Percentiles rank a stretch among this genome's conserved stretches.
Conservation (phyloP, 2,329 filamentous ascomycete species). For the Bipolaris zeicola region DNA sequence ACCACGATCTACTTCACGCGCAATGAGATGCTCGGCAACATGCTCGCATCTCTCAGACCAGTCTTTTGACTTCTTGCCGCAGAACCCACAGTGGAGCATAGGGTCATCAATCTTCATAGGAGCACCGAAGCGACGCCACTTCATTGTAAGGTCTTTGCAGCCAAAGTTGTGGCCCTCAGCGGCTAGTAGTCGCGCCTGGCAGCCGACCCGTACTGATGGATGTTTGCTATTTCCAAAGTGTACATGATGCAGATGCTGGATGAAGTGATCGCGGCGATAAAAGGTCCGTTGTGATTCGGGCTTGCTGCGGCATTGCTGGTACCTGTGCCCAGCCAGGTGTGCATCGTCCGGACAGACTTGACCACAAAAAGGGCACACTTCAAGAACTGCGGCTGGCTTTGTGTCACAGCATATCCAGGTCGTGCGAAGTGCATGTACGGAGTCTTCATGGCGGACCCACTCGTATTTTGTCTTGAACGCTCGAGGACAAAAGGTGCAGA, state of each 20-base stretch:
- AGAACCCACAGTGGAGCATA: slow-evolving; percentile 46
- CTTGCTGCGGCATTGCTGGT: slow-evolving; percentile 43
- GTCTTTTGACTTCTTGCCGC: slow-evolving; percentile 38
- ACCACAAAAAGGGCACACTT: slow-evolving; percentile 42
- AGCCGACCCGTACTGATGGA: slow-evolving; percentile 41
- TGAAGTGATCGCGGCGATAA: slow-evolving; percentile 45
- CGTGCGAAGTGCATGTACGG: slow-evolving; percentile 45
- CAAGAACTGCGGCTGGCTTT: slow-evolving; percentile 27
- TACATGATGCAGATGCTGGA: slow-evolving; percentile 45
- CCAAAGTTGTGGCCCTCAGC: slow-evolving; percentile 41
- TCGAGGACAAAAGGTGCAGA: slow-evolving; percentile 45
- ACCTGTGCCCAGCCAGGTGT: slow-evolving; percentile 44
- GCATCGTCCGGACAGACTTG: slow-evolving; percentile 38
- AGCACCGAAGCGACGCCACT: slow-evolving; percentile 43
- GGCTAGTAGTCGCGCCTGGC: slow-evolving; percentile 37
- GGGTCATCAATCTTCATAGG: slow-evolving; percentile 45
- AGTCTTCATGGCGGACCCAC: slow-evolving; percentile 48
- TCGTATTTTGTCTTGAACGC: slow-evolving; percentile 47
- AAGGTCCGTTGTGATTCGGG: slow-evolving; percentile 46
- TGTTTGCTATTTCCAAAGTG: slow-evolving; percentile 44
- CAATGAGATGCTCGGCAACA: slow-evolving; percentile 41
- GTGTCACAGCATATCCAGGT: slow-evolving; percentile 47
- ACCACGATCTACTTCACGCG: slow-evolving; percentile 35
- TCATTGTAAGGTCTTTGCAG: slow-evolving; percentile 45
- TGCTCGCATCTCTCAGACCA: slow-evolving; percentile 43